Base-by-base conservation (phyloP, 257 asterid genomes). In the Ilex aquifolium region DNA sequence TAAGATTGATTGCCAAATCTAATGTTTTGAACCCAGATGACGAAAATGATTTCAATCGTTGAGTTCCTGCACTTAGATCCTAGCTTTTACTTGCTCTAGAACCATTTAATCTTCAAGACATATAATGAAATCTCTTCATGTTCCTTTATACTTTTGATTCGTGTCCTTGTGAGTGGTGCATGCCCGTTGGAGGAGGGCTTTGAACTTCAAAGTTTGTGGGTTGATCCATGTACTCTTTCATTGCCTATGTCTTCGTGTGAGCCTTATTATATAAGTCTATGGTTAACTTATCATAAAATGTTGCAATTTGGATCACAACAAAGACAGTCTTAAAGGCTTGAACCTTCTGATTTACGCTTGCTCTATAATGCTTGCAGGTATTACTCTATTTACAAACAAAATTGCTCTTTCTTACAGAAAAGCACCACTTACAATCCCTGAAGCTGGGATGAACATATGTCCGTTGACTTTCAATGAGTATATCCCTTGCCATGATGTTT, bases 401-500 rank as follows among this genome's bases (percentile, higher is more conserved):
- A 88, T 85, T 60, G 74, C 73, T 57, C 87, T 80, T 71, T 74
- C 91, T 3, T 85, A 89, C 74, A 73, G 92, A 31, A 74, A 67
- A 29, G 44, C 44, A 9, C 94, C 95, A 32, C 78, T 85, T 56
- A 61, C 69, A 58, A 77, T 89, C 30, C 95, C 86, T 8, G 84
- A 83, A 67, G 75, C 87, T 0, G 96, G 97, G 71, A 69, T 85
- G 71, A 73, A 85, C 48, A 69, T 92, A 32, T 93, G 97, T 75
- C 99, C 97, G 5, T 74, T 82, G 78, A 71, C 63, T 29, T 78
- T 83, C 61, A 90, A 93, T 39, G 96, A 93, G 64, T 76, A 89
- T 69, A 87, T 92, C 66, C 97, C 99, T 13, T 92, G 97, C 68
- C 96, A 93, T 62, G 88, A 90, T 76, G 59, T 75, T 58, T 72